Percentiles rank a stretch among this genome's conserved stretches.
Evolutionary conservation across 441 rosid species (phyloP).

Genomic region (Flueggea neowawraea): DNA sequence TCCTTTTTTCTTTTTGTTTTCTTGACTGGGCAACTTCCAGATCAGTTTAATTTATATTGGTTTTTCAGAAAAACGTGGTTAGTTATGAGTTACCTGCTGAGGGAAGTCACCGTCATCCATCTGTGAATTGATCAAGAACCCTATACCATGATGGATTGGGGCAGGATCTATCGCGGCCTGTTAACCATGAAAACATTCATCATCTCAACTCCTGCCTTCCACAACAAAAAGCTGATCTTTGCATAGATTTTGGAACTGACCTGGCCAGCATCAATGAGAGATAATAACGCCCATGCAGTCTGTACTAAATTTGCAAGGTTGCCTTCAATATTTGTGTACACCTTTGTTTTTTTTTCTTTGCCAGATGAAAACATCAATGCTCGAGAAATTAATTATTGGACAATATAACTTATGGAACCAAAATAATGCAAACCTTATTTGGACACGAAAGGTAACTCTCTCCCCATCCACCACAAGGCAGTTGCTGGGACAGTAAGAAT

Average conservation of each 20-base stretch:
- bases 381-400: background rate
- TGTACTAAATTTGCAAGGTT: no score
- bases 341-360: background rate
- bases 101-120: conserved; percentile 65
- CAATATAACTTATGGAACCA: background rate
- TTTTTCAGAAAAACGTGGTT: background rate
- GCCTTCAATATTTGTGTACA: background rate
- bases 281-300: no score
- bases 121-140: conserved; percentile 58
- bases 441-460: conserved; percentile 79
- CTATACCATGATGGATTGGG: conserved; percentile 63
- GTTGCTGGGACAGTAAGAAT: conserved; percentile 71
- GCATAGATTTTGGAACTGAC: background rate
- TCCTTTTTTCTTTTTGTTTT: no score
- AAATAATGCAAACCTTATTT: conserved; percentile 39
- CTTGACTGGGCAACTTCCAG: no score
- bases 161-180: conserved; percentile 47
- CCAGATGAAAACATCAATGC: background rate
- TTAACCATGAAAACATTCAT: background rate
- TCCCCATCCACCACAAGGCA: conserved; percentile 79
- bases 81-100: conserved; percentile 43
- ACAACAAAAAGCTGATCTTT: background rate
- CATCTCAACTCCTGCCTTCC: background rate
- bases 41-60: background rate
- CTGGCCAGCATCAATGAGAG: background rate